A percentile compares a stretch with the other conserved stretches of the same genome.
phyloP scores from a whole-genome alignment of 2,329 filamentous ascomycete genomes.

The Aciculosporium take region DNA sequence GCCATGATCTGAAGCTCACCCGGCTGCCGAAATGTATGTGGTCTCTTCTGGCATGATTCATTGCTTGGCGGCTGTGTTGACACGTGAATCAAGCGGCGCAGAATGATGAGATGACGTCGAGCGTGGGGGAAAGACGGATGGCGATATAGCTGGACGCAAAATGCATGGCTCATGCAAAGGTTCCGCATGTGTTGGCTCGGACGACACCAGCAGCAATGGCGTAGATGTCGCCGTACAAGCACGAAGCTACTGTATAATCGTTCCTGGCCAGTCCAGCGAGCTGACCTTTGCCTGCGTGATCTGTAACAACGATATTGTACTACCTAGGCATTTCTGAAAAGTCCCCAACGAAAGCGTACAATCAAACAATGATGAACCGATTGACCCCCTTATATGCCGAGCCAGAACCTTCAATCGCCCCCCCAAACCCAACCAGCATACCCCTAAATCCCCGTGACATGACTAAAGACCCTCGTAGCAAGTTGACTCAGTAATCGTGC shows the following conservation, averaged over 20 bases:
- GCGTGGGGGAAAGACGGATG: too few relatives aligned
- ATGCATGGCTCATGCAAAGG: background rate
- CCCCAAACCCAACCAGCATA: background rate
- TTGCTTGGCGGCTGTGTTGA: constrained; percentile 6
- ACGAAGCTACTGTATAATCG: background rate
- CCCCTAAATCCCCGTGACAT: constrained; percentile 43
- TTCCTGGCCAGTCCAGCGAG: background rate
- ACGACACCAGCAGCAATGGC: background rate
- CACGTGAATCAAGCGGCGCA: constrained; percentile 1
- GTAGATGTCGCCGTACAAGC: background rate
- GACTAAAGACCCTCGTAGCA: constrained; percentile 74
- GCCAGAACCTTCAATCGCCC: background rate
- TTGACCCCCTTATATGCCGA: background rate
- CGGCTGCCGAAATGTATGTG: constrained; percentile 4
- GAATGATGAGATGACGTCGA: background rate
- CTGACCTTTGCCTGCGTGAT: background rate
- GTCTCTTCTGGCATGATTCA: constrained; percentile 4
- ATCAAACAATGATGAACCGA: background rate
- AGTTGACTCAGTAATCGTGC: constrained; percentile 69
- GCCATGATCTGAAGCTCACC: background rate
- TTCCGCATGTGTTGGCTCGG: background rate
- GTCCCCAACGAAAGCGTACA: background rate
- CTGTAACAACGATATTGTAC: background rate
- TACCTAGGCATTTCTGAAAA: background rate
- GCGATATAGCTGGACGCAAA: background rate